Evolutionary conservation across 495 filamentous ascomycete species (phyloP).

Genomic region (Bryoglossum gracile): DNA sequence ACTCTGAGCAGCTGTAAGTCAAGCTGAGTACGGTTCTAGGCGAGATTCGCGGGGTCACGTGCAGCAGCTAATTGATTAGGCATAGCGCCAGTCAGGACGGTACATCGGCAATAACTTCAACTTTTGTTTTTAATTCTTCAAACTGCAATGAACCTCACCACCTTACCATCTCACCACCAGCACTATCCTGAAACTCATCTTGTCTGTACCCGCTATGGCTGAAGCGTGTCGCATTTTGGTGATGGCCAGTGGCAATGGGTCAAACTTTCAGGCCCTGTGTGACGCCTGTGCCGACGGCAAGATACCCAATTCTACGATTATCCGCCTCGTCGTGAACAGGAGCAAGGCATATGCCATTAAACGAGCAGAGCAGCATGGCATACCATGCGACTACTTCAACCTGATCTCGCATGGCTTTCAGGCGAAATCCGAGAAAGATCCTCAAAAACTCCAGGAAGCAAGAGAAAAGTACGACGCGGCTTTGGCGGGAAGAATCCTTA

Average conservation of each 20-base stretch:
- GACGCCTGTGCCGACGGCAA: constrained; percentile 39
- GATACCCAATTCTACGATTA: constrained; percentile 42
- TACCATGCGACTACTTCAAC: constrained; percentile 12
- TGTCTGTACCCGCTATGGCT: no score
- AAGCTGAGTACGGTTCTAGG: no score
- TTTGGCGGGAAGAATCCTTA: constrained; percentile 11
- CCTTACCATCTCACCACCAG: no score
- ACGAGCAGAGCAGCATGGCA: constrained; percentile 42
- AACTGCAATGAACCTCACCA: no score
- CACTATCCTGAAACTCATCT: no score
- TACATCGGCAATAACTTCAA: no score
- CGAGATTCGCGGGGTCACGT: no score
- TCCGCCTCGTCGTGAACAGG: constrained; percentile 59
- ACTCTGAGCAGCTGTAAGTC: no score
- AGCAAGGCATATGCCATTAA: constrained; percentile 54
- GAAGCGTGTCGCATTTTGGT: constrained; percentile 35
- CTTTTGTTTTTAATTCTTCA: no score
- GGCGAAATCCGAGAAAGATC: constrained; percentile 12
- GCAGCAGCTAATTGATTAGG: no score
- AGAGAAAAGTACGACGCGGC: constrained; percentile 15
- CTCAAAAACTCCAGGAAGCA: constrained; percentile 11
- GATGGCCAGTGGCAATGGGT: constrained; percentile 46
- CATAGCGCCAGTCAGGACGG: no score
- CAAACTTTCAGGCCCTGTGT: constrained; percentile 62
- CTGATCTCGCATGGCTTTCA: constrained; percentile 13